Evolutionary conservation across 2,329 filamentous ascomycete genomes (phyloP).

Genomic region (Dissoconium aciculare): DNA sequence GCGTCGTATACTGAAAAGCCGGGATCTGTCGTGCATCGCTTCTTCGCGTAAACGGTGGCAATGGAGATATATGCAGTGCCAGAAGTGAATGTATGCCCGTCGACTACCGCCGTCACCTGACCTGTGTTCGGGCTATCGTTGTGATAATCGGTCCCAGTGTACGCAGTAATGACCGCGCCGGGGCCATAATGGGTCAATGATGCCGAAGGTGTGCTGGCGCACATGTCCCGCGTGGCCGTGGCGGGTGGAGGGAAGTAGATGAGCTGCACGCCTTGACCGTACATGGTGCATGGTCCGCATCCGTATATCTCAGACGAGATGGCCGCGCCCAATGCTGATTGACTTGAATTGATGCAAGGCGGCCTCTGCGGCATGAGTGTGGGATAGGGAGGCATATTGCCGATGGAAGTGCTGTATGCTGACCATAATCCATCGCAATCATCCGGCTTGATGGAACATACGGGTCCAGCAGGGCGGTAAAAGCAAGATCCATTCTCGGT

Average conservation of each 20-base stretch:
- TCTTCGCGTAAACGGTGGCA: slow-evolving; percentile 14
- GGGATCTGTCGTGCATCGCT: slow-evolving; percentile 13
- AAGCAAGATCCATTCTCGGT: slow-evolving; percentile 5
- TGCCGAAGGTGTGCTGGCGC: slow-evolving; percentile 16
- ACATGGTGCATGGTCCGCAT: slow-evolving; percentile 21
- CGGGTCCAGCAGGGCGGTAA: slow-evolving; percentile 12
- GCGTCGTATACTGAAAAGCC: slow-evolving; percentile 14
- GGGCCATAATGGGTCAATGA: slow-evolving; percentile 14
- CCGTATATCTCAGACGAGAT: slow-evolving; percentile 12
- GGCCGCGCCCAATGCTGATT: slow-evolving; percentile 6
- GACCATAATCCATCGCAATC: slow-evolving; percentile 19
- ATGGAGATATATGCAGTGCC: slow-evolving; percentile 21
- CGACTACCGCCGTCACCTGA: slow-evolving; percentile 10
- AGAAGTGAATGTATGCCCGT: slow-evolving; percentile 17
- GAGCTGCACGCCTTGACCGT: slow-evolving; percentile 18
- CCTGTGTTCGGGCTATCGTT: slow-evolving; percentile 1
- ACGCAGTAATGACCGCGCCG: slow-evolving; percentile 15
- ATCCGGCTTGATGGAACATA: slow-evolving; percentile 13
- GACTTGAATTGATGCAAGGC: slow-evolving; percentile 12
- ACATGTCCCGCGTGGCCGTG: slow-evolving; percentile 17
- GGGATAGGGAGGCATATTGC: slow-evolving; percentile 6
- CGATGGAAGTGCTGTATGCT: slow-evolving; percentile 15
- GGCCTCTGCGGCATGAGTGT: slow-evolving; percentile 14
- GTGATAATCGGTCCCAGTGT: slow-evolving; percentile 10
- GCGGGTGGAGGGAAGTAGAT: slow-evolving; percentile 19